A percentile compares a stretch with the other conserved stretches of the same genome.
phyloP scores from a whole-genome alignment of 208 protist species.

The Leishmania guyanensis region DNA sequence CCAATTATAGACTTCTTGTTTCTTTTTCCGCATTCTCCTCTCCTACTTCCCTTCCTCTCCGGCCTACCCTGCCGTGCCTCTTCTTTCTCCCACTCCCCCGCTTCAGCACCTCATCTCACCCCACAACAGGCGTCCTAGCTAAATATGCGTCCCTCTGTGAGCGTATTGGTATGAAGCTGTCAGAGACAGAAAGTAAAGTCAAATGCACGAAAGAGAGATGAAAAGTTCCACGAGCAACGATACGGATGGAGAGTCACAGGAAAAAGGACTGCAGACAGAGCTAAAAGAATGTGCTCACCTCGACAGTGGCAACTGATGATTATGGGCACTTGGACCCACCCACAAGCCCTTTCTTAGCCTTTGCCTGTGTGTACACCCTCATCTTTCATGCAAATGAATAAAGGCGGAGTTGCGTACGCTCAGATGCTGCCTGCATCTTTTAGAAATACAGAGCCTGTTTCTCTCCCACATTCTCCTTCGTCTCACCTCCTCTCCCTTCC shows the following conservation, averaged over 20 bases:
- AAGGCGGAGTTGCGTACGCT: not conserved
- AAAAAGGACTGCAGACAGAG: not conserved
- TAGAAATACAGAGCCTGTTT: not conserved
- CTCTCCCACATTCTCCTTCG: not conserved
- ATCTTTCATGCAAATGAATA: not conserved
- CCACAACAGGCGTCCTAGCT: not conserved
- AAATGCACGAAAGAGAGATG: not conserved
- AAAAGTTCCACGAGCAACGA: not conserved
- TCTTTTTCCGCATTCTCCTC: not conserved
- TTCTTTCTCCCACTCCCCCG: not conserved
- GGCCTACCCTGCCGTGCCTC: slow-evolving; percentile 1
- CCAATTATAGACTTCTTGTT: not conserved
- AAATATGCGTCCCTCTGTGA: not conserved
- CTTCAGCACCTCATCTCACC: not conserved
- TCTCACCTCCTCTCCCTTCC: not conserved
- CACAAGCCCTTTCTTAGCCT: not conserved
- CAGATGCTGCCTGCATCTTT: not conserved
- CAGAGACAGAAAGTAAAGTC: not conserved
- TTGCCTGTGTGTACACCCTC: not conserved
- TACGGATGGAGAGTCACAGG: not conserved
- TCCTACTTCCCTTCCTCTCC: not conserved
- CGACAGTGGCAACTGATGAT: not conserved
- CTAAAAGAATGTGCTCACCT: not conserved
- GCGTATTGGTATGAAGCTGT: not conserved
- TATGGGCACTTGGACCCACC: not conserved